Evolutionary conservation across 306 rosid genomes (phyloP).

Genomic region (Prunus mira): DNA sequence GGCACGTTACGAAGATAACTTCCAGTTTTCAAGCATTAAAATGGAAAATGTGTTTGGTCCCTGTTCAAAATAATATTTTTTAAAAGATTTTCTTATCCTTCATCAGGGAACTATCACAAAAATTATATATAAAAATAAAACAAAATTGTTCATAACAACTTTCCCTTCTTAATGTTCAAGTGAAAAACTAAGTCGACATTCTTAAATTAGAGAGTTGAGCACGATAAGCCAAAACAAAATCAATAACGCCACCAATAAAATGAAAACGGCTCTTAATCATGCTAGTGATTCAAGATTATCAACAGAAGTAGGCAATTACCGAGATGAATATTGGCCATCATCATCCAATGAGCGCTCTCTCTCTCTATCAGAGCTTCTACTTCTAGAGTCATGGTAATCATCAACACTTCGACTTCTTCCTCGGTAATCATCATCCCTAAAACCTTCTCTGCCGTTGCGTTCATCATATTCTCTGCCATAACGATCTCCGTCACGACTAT

Average conservation of each 20-base stretch:
- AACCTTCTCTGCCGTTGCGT: slow-evolving; percentile 68
- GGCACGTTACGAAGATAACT: background rate
- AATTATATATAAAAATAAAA: background rate
- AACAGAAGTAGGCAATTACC: slow-evolving; percentile 39
- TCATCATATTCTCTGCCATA: slow-evolving; percentile 80
- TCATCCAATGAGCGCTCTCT: slow-evolving; percentile 61
- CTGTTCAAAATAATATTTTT: background rate
- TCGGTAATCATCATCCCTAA: slow-evolving; percentile 69
- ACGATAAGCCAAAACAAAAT: background rate
- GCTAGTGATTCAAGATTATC: background rate
- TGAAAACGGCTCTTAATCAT: background rate
- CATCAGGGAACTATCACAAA: background rate
- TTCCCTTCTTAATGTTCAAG: background rate
- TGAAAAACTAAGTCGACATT: background rate
- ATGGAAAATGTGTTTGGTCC: background rate
- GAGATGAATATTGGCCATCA: slow-evolving; percentile 86
- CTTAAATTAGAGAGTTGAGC: background rate
- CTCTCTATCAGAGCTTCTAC: slow-evolving; percentile 83
- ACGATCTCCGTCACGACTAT: slow-evolving; percentile 80
- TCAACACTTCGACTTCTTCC: slow-evolving; percentile 84
- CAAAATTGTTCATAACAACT: background rate
- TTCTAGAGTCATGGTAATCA: slow-evolving; percentile 63
- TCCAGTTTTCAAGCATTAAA: background rate
- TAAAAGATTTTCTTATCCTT: background rate
- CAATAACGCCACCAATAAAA: background rate